phyloP scores from a whole-genome alignment of 768 basidiomycete species.

The Scleroderma bovista region DNA sequence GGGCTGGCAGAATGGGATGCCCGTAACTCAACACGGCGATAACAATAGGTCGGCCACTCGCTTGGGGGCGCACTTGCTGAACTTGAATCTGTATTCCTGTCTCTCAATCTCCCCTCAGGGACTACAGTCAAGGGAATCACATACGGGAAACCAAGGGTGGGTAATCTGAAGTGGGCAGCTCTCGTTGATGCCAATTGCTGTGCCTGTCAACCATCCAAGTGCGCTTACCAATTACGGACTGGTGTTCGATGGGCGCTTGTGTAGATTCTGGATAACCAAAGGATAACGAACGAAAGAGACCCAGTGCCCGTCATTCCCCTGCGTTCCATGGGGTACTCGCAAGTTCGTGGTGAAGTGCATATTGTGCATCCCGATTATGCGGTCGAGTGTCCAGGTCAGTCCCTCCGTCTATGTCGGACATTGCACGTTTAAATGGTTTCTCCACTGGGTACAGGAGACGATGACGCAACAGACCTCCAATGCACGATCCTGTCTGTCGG shows the following conservation, averaged over 20 bases:
- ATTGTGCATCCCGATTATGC: constrained; percentile 35
- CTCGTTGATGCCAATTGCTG: constrained; percentile 19
- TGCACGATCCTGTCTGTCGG: constrained; percentile 55
- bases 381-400: constrained; percentile 37
- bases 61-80: constrained; percentile 51
- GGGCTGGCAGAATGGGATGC: not conserved
- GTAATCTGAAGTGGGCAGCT: constrained; percentile 24
- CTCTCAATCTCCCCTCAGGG: constrained; percentile 39
- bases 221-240: no score
- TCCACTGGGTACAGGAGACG: constrained; percentile 36
- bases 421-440: not conserved
- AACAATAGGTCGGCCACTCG: constrained; percentile 40
- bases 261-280: constrained; percentile 21
- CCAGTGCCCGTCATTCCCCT: constrained; percentile 54
- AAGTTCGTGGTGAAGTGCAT: constrained; percentile 35
- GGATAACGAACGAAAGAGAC: constrained; percentile 32
- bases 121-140: constrained; percentile 29
- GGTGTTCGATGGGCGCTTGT: not conserved
- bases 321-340: constrained; percentile 42
- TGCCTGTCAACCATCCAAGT: not conserved
- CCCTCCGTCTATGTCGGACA: not conserved
- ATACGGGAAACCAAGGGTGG: constrained; percentile 28
- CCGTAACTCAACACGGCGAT: not conserved
- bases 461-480: constrained; percentile 47
- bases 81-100: constrained; percentile 44